Conservation (phyloP, 495 filamentous ascomycete species). For the Extremus antarcticus region DNA sequence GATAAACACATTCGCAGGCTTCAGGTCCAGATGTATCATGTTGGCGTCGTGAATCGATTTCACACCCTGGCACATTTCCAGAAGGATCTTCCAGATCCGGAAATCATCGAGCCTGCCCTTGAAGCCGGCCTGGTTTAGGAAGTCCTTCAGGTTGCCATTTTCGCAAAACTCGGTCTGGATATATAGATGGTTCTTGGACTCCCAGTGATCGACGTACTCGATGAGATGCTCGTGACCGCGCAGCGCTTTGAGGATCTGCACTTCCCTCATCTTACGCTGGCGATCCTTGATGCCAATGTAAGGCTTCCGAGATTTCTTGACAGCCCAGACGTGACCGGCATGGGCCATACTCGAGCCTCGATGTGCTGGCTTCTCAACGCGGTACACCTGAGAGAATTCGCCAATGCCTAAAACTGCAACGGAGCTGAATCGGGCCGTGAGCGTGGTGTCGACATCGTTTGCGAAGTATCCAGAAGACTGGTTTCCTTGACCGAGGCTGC, state of each 20-base stretch:
- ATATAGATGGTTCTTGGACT: conserved; percentile 68
- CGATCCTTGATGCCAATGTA: conserved; percentile 65
- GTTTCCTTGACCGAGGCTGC: conserved; percentile 32
- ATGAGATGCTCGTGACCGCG: conserved; percentile 71
- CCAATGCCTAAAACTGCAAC: conserved; percentile 71
- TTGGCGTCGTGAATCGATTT: conserved; percentile 77
- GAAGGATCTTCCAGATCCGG: conserved; percentile 91
- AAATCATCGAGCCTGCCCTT: conserved; percentile 90
- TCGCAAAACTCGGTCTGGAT: conserved; percentile 96
- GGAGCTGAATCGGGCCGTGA: conserved; percentile 62
- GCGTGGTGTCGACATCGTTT: conserved; percentile 57
- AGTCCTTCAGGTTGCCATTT: conserved; percentile 76
- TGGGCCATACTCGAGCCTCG: conserved; percentile 18
- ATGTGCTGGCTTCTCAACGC: conserved; percentile 43
- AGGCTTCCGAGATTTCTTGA: conserved; percentile 83
- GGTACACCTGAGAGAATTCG: conserved; percentile 87
- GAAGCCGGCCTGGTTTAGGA: conserved; percentile 64
- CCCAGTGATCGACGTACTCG: conserved; percentile 74
- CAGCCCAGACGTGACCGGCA: conserved; percentile 59
- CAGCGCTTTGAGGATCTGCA: conserved; percentile 59
- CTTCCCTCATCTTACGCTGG: conserved; percentile 67
- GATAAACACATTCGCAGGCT: conserved; percentile 89
- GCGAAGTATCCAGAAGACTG: conserved; percentile 37
- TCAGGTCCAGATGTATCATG: conserved; percentile 88
- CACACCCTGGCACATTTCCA: conserved; percentile 74